phyloP scores from a whole-genome alignment of 78 protist genomes.

The Chrysochromulina tobinii region DNA sequence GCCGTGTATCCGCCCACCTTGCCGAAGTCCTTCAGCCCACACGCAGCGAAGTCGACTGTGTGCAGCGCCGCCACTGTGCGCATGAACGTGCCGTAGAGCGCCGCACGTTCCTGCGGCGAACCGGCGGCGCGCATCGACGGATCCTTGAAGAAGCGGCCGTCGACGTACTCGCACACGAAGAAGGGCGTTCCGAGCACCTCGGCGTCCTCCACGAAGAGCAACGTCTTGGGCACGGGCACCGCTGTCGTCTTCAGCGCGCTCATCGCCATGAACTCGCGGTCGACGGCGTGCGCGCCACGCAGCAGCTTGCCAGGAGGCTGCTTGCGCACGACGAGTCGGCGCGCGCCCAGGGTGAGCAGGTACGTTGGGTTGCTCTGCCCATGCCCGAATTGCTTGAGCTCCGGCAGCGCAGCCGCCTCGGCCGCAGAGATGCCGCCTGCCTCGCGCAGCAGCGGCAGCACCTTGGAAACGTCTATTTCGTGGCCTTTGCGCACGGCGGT shows the following conservation, averaged over 20 bases:
- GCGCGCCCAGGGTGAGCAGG: not conserved
- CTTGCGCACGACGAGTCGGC: constrained; percentile 49
- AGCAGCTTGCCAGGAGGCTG: constrained; percentile 74
- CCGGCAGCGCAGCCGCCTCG: too few relatives aligned
- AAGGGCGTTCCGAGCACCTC: constrained; percentile 66
- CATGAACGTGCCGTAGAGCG: not conserved
- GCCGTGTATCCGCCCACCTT: constrained; percentile 31
- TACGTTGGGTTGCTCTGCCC: constrained; percentile 79
- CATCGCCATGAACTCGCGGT: constrained; percentile 54
- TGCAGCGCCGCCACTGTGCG: not conserved
- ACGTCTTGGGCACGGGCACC: constrained; percentile 62
- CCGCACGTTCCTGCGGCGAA: constrained; percentile 6
- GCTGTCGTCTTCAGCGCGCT: not conserved
- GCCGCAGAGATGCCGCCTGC: too few relatives aligned
- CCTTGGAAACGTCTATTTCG: too few relatives aligned
- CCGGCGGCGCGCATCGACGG: not conserved
- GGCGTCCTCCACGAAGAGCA: constrained; percentile 34
- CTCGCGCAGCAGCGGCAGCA: too few relatives aligned
- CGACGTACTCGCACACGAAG: constrained; percentile 47
- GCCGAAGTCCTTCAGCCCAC: constrained; percentile 32
- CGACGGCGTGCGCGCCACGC: constrained; percentile 64
- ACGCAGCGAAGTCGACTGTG: not conserved
- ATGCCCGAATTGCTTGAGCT: constrained; percentile 35
- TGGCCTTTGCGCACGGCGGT: too few relatives aligned
- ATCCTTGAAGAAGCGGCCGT: constrained; percentile 54